Percentiles rank a stretch among this genome's conserved stretches.
These are phyloP conservation scores for Cutaneotrichosporon mucoides DNA, from an alignment of 1,284 basidiomycete species.

Conservation along the genomic window DNA sequence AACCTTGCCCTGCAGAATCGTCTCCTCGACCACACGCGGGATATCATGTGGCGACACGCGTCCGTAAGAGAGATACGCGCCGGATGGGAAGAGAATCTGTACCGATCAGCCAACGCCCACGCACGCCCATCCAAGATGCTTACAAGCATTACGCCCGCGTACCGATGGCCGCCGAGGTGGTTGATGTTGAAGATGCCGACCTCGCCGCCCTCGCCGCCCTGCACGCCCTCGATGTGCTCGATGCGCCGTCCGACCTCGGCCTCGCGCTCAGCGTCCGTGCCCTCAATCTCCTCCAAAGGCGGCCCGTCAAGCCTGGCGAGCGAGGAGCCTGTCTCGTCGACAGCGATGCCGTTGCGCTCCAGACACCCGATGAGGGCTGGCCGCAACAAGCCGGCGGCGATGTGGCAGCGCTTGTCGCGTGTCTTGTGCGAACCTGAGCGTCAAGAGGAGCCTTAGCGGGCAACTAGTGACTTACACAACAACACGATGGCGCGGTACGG, in stretches of 20 bases:
- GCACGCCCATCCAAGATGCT: conserved; percentile 34
- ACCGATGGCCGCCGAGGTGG: conserved; percentile 87
- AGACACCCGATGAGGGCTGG: conserved; percentile 38
- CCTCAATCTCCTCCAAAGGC: conserved; percentile 58
- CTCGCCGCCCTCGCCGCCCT: conserved; percentile 50
- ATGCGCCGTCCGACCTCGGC: conserved; percentile 54
- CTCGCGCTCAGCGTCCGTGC: conserved; percentile 50
- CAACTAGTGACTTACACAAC: conserved; percentile 61
- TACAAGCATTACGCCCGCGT: conserved; percentile 85
- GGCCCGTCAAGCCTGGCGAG: conserved; percentile 57
- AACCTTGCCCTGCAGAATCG: conserved; percentile 74
- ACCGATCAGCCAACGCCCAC: no score
- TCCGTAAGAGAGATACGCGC: conserved; percentile 85
- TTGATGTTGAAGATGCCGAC: conserved; percentile 79
- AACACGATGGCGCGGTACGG: conserved; percentile 67
- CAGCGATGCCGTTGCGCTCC: conserved; percentile 38
- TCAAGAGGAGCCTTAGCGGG: no score
- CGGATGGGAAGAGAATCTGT: conserved; percentile 79
- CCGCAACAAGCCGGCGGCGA: conserved; percentile 78
- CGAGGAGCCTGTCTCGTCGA: conserved; percentile 46
- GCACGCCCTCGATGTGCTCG: conserved; percentile 48
- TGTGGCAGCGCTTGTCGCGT: conserved; percentile 81
- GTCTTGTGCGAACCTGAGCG: conserved; percentile 78
- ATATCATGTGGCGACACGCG: conserved; percentile 84
- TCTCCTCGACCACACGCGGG: conserved; percentile 77